Evolutionary conservation across 176 grass and related monocot species (phyloP).

Genomic region (Themeda triandra): DNA sequence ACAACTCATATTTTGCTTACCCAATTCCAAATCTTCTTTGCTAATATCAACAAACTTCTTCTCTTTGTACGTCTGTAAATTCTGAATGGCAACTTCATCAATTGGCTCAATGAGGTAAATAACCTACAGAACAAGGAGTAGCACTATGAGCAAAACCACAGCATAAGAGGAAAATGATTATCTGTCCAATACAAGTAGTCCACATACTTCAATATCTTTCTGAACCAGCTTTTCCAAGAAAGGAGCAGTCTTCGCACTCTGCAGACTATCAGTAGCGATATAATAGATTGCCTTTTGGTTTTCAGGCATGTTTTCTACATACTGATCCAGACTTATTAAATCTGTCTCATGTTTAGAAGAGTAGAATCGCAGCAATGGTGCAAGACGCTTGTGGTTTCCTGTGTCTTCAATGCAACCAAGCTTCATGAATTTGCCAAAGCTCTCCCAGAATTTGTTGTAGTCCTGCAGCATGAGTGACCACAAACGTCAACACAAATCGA

Average conservation of each 20-base stretch:
- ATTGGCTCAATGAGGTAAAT: conserved; percentile 85
- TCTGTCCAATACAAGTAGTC: neutral
- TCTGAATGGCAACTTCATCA: conserved; percentile 96
- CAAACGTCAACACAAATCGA: neutral
- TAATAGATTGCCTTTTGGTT: conserved; percentile 91
- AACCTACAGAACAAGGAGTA: conserved; percentile 40
- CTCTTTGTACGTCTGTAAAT: conserved; percentile 91
- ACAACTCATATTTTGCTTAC: conserved; percentile 25
- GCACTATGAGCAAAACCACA: neutral
- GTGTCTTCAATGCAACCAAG: conserved; percentile 92
- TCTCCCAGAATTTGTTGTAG: conserved; percentile 96
- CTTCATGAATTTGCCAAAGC: conserved; percentile 87
- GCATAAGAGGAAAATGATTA: neutral
- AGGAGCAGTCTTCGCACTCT: conserved; percentile 80
- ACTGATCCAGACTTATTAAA: conserved; percentile 79
- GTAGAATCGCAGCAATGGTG: conserved; percentile 62
- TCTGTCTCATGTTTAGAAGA: conserved; percentile 76
- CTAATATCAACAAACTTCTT: conserved; percentile 92
- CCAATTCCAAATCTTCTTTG: conserved; percentile 87
- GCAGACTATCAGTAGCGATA: conserved; percentile 78
- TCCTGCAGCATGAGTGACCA: conserved; percentile 39
- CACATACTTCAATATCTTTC: conserved; percentile 75
- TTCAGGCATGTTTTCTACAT: conserved; percentile 81
- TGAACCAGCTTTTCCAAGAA: conserved; percentile 88
- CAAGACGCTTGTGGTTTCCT: conserved; percentile 79